These are phyloP conservation scores for Solanum chilense DNA, from an alignment of 257 asterid genomes.

Conservation along the genomic window DNA sequence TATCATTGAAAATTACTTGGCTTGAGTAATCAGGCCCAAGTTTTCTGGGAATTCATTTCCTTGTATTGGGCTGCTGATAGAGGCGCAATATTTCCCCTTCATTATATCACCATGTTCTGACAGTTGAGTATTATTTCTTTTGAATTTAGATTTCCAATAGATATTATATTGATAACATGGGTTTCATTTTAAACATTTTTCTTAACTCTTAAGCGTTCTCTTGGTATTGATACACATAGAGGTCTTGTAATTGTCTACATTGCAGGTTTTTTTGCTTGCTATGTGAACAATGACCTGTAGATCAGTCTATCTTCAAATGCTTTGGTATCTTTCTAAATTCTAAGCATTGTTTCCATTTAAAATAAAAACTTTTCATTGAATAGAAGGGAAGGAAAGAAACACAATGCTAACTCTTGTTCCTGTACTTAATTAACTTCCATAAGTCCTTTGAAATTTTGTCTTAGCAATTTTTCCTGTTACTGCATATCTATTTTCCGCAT, in stretches of 20 bases:
- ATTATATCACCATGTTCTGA: too few relatives aligned
- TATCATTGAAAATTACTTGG: too few relatives aligned
- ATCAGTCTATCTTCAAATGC: slow-evolving; percentile 83
- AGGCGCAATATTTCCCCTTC: too few relatives aligned
- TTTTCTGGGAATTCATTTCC: too few relatives aligned
- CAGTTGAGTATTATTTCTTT: neutral
- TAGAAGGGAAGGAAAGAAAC: neutral
- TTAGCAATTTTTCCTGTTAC: neutral
- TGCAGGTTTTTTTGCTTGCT: slow-evolving; percentile 80
- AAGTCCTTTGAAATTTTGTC: slow-evolving; percentile 43
- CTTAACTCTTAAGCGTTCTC: neutral
- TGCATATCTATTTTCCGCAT: neutral
- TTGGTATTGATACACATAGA: neutral
- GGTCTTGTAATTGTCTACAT: neutral
- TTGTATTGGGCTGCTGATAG: too few relatives aligned
- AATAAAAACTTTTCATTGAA: neutral
- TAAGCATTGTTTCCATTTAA: neutral
- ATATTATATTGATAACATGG: neutral
- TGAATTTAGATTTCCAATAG: neutral
- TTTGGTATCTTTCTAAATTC: slow-evolving; percentile 31
- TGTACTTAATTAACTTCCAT: neutral
- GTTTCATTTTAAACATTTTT: neutral
- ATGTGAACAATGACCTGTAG: slow-evolving; percentile 61
- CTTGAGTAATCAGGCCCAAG: too few relatives aligned
- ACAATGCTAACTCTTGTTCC: neutral